Percentiles rank a stretch among this genome's conserved stretches.
These are phyloP conservation scores for Ophiorrhiza pumila DNA, from an alignment of 257 asterid genomes.

Conservation along the genomic window DNA sequence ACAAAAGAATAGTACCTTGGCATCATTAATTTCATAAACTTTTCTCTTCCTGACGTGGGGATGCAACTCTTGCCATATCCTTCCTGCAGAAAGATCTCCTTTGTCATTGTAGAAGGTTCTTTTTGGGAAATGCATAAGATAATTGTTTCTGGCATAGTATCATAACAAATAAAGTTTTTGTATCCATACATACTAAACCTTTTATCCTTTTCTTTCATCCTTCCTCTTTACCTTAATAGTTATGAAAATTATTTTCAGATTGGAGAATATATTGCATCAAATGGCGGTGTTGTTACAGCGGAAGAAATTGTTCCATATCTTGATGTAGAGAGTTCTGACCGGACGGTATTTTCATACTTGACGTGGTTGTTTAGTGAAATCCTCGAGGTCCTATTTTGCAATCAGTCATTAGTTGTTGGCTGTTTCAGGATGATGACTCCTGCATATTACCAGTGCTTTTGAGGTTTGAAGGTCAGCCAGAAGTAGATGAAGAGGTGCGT, in stretches of 20 bases:
- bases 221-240: background rate
- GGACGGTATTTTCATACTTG: conserved; percentile 40
- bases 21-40: background rate
- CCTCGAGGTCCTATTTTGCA: background rate
- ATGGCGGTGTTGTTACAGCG: conserved; percentile 96
- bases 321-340: conserved; percentile 61
- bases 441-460: conserved; percentile 88
- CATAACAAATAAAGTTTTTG: background rate
- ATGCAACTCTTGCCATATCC: background rate
- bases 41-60: background rate
- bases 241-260: conserved; percentile 47
- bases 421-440: conserved; percentile 80
- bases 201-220: background rate
- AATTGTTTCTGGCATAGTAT: background rate
- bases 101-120: background rate
- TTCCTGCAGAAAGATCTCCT: conserved; percentile 1
- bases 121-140: background rate
- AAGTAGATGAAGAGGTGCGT: conserved; percentile 88
- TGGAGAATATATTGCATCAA: conserved; percentile 83
- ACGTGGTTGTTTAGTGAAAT: background rate
- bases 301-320: conserved; percentile 98
- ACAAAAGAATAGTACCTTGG: background rate
- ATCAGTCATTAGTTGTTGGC: conserved; percentile 21
- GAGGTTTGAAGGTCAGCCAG: conserved; percentile 91
- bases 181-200: background rate